phyloP scores from a whole-genome alignment of 148 eudicot genomes.

The Silene conica region DNA sequence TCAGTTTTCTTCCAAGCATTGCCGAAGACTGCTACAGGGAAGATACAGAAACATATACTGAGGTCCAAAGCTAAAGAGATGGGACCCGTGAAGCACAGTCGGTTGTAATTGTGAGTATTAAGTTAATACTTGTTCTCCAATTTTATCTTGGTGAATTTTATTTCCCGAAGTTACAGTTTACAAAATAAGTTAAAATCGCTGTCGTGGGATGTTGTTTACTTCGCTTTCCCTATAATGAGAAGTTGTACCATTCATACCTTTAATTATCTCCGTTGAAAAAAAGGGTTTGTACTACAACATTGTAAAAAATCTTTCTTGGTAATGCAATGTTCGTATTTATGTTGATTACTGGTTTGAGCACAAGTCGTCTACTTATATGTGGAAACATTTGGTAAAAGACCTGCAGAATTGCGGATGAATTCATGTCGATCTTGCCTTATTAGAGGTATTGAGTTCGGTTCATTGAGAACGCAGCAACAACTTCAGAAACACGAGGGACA shows the following conservation, averaged over 20 bases:
- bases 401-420: neutral
- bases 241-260: neutral
- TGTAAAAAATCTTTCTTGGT: constrained; percentile 6
- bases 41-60: constrained; percentile 81
- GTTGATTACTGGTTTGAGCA: neutral
- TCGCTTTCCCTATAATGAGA: constrained; percentile 1
- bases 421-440: neutral
- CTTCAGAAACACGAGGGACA: neutral
- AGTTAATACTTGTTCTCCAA: neutral
- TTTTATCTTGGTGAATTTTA: neutral
- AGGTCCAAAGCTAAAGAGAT: constrained; percentile 82
- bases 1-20: constrained; percentile 74
- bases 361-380: too few relatives aligned
- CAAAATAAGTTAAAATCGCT: constrained; percentile 7
- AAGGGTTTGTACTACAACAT: neutral
- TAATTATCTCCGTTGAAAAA: neutral
- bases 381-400: too few relatives aligned
- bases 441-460: neutral
- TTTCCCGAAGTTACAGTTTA: neutral
- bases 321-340: neutral
- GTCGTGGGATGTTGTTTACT: constrained; percentile 1
- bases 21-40: constrained; percentile 96
- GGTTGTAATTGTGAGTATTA: constrained; percentile 34
- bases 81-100: constrained; percentile 74
- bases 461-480: neutral